Evolutionary conservation across 176 grass and related monocot genomes (phyloP).

Genomic region (bread wheat (Triticum aestivum)): IWGSC_CS_RefSeq_v2.1 NC_057801.1:267885512-267886011

Average conservation of each 20-base stretch:
- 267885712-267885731: conserved; percentile 9
- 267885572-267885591: not conserved
- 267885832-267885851: not conserved
- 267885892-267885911: conserved; percentile 19
- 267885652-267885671: not conserved
- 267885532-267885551: not conserved
- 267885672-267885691: not conserved
- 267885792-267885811: conserved; percentile 11
- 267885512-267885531: not conserved
- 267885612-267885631: not conserved
- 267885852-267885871: conserved; percentile 19
- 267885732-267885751: not conserved
- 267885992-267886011: not conserved
- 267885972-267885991: not conserved
- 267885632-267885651: not conserved
- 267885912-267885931: not conserved
- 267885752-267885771: not conserved
- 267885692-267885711: not conserved
- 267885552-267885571: not conserved
- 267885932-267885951: conserved; percentile 21
- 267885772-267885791: not conserved
- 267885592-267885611: not conserved
- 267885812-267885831: not conserved
- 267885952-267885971: not conserved
- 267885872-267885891: not conserved